Evolutionary conservation across 495 filamentous ascomycete genomes (phyloP), one percentile per base, ranked within the genome.

Genomic region (Talaromyces borbonicus): DNA sequence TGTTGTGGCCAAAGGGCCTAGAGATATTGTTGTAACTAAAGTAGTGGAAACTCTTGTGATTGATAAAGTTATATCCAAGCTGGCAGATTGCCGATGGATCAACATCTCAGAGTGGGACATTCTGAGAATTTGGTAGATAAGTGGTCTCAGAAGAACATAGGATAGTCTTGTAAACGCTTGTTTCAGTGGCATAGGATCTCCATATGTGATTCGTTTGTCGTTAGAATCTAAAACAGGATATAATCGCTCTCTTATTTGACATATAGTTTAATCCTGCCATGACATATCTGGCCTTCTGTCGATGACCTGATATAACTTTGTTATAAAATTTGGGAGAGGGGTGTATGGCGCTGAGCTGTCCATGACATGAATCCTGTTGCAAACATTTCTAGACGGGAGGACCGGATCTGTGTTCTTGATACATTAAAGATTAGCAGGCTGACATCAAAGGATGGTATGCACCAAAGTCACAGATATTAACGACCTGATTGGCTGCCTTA

Each of bases 11-110:
- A 30, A 8, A 12, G 40, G 26, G n/a, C n/a, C 24, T 39, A 39
- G 4, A 39, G 19, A 24, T n/a, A 43, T 43, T 8, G 26, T 30
- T 29, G 40, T 27, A 15, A 43, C 30, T 12, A 43, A 19, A 4
- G 40, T 43, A 30, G 40, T 43, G 24, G 40, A 43, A 29, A 43
- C 25, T 30, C 26, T 43, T 25, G 40, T 43, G 23, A 43, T 43
- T n/a, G 40, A 12, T 6, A 43, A 11, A 19, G 40, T 30, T n/a
- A 43, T 30, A 43, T 43, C 40, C 24, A 43, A 18, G 30, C 26
- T 30, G 26, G 40, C 40, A 1, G 40, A 43, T 30, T 29, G 40
- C 24, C 40, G 40, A 30, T 43, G 40, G 2, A 43, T 25, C n/a
- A 43, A 18, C 11, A 43, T 14, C 20, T 43, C 40, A 43, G 40